Base-by-base conservation (phyloP, 345 rosid genomes). In the Eucalyptus sp. region DNA sequence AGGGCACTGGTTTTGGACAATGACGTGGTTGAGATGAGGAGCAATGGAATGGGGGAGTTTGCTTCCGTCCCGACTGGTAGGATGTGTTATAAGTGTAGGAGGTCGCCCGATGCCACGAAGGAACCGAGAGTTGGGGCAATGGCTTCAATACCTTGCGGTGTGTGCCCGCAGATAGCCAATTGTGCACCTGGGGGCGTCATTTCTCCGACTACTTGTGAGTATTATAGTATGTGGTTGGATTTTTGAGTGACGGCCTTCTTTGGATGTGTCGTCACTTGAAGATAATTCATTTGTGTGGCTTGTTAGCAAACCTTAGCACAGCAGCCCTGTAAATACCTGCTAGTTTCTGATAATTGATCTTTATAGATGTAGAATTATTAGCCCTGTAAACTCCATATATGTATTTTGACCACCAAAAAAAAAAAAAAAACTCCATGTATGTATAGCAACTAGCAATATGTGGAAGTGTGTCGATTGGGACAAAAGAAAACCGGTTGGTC, bases 111-210 rank as follows among this genome's bases (percentile, higher is more conserved):
- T 5, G 51, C 51, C 48, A 89, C 83, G 41, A 95, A 88, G 58
- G 95, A 93, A 27, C 92, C 91, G 1, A 94, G 90, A 81, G 86
- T 22, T 13, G 96, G 96, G 18, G 93, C 95, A n/a, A 91, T 97
- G 89, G 95, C 97, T 91, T 94, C 95, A 6, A 89, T 96, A 22
- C 98, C 98, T n/a, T 97, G 99, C 18, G 97, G 97, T 58, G 97
- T 91, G 83, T 96, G 99, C 91, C 99, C 99, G 1, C 92, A 91
- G 31, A 93, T 95, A 31, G 92, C 88, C 49, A 60, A 50, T 8
- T 97, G 99, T 89, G 91, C 95, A 11, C 97, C 98, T 7, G 96
- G 91, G 68, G 99, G 98, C n/a, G 87, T 92, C 52, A 94, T 95
- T 86, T 95, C 97, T 18, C 99, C 97, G 0, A 56, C 31, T 1